These are phyloP conservation scores for Clonostachys chloroleuca DNA, from an alignment of 2,329 filamentous ascomycete genomes.

Conservation along the genomic window DNA sequence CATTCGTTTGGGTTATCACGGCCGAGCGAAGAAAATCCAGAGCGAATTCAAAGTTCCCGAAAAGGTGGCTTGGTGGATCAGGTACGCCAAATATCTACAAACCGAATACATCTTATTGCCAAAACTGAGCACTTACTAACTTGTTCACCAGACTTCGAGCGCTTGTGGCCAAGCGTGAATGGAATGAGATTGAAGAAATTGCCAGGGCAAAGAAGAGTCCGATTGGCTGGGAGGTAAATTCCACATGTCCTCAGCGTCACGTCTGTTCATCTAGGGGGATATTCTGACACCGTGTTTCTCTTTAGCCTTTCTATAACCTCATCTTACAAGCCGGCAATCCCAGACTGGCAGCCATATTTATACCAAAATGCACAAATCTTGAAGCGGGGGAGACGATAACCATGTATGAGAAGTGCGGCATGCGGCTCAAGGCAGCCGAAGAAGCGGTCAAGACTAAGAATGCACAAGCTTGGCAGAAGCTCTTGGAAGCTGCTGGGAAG, in stretches of 20 bases:
- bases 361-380: constrained; percentile 78
- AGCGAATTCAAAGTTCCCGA: constrained; percentile 91
- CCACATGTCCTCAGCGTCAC: not conserved
- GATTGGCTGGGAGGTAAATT: constrained; percentile 89
- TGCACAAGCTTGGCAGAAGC: constrained; percentile 64
- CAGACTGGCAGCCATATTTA: constrained; percentile 76
- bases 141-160: constrained; percentile 64
- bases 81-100: constrained; percentile 32
- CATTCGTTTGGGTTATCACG: constrained; percentile 74
- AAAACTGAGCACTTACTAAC: not conserved
- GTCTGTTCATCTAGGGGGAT: not conserved
- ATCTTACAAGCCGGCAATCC: constrained; percentile 85
- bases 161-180: constrained; percentile 84
- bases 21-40: constrained; percentile 82
- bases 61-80: constrained; percentile 83
- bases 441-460: constrained; percentile 85
- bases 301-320: constrained; percentile 84
- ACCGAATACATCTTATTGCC: not conserved
- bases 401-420: constrained; percentile 96
- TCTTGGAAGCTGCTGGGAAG: constrained; percentile 70
- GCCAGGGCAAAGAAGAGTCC: constrained; percentile 76
- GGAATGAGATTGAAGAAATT: constrained; percentile 87
- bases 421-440: constrained; percentile 84
- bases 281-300: not conserved
- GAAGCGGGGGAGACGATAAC: constrained; percentile 67